Evolutionary conservation across 2,329 filamentous ascomycete species (phyloP).

Genomic region (Ophiosphaerella korrae): DNA sequence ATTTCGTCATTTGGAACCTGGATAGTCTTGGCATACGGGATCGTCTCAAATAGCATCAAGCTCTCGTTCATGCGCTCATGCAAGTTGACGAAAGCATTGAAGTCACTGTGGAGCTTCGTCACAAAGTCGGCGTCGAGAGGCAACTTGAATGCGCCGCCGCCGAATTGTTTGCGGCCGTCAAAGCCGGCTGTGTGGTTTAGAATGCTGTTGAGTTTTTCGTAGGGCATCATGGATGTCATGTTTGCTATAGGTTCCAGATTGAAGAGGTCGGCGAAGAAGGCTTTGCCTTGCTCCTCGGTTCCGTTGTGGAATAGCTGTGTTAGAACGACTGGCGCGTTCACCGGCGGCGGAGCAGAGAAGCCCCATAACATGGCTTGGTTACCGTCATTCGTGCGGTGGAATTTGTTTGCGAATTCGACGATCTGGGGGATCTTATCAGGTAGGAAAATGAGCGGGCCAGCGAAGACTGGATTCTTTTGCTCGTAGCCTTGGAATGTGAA

Average conservation of each 20-base stretch:
- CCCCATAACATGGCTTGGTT: constrained; percentile 34
- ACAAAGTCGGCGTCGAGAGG: constrained; percentile 37
- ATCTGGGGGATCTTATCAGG: constrained; percentile 35
- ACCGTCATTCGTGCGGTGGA: constrained; percentile 34
- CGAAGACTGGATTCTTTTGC: constrained; percentile 40
- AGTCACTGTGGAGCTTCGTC: constrained; percentile 29
- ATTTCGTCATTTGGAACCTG: constrained; percentile 30
- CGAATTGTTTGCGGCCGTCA: constrained; percentile 48
- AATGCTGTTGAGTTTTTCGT: constrained; percentile 39
- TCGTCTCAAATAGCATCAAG: constrained; percentile 35
- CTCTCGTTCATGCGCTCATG: constrained; percentile 32
- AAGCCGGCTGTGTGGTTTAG: constrained; percentile 35
- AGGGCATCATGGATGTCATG: constrained; percentile 36
- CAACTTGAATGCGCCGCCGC: constrained; percentile 42
- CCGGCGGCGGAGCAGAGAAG: constrained; percentile 36
- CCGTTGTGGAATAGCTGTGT: constrained; percentile 46
- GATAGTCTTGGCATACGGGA: constrained; percentile 33
- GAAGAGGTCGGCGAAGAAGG: constrained; percentile 35
- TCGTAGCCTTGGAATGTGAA: constrained; percentile 48
- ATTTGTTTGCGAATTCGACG: constrained; percentile 36
- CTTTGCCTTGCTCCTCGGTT: constrained; percentile 30
- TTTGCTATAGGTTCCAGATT: constrained; percentile 31
- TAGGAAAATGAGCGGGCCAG: constrained; percentile 45
- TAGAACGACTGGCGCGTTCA: constrained; percentile 35
- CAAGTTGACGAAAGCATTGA: constrained; percentile 29